Percentiles rank a stretch among this genome's conserved stretches.
Evolutionary conservation across 768 basidiomycete genomes (phyloP).

Genomic region (Mycena vulgaris): DNA sequence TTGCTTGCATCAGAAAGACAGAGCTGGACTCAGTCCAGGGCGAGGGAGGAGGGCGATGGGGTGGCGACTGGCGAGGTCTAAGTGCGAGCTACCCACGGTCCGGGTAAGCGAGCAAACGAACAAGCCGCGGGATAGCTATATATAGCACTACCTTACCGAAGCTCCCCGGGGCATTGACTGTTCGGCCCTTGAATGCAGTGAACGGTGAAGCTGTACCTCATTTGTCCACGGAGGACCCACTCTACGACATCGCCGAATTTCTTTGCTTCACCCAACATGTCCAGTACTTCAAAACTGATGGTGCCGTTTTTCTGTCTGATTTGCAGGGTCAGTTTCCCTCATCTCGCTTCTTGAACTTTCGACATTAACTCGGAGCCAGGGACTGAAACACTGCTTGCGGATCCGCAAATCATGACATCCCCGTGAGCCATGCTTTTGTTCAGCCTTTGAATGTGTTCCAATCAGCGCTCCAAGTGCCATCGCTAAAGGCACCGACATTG

Average conservation of each 20-base stretch:
- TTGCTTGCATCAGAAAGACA: too few species aligned
- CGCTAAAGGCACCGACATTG: not conserved
- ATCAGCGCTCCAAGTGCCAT: not conserved
- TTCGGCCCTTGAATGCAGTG: too few species aligned
- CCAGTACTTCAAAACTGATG: slow-evolving; percentile 43
- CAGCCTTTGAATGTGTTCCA: not conserved
- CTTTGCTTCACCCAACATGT: slow-evolving; percentile 46
- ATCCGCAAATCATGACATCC: slow-evolving; percentile 24
- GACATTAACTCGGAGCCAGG: not conserved
- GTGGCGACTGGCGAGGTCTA: too few species aligned
- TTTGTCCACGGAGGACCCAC: not conserved
- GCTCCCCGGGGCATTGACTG: too few species aligned
- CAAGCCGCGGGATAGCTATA: too few species aligned
- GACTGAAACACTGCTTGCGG: not conserved
- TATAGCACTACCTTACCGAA: too few species aligned
- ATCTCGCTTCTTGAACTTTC: not conserved
- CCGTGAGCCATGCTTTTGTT: not conserved
- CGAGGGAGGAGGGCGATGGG: too few species aligned
- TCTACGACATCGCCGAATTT: slow-evolving; percentile 34
- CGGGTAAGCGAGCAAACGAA: too few species aligned
- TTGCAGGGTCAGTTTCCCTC: slow-evolving; percentile 41
- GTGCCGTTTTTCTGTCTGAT: slow-evolving; percentile 43
- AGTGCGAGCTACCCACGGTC: too few species aligned
- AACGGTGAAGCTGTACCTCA: slow-evolving; percentile 37
- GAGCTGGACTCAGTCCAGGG: too few species aligned